These are phyloP conservation scores for Sugiyamaella sp. DNA, from an alignment of 1,139 yeast species.

Conservation along the genomic window DNA sequence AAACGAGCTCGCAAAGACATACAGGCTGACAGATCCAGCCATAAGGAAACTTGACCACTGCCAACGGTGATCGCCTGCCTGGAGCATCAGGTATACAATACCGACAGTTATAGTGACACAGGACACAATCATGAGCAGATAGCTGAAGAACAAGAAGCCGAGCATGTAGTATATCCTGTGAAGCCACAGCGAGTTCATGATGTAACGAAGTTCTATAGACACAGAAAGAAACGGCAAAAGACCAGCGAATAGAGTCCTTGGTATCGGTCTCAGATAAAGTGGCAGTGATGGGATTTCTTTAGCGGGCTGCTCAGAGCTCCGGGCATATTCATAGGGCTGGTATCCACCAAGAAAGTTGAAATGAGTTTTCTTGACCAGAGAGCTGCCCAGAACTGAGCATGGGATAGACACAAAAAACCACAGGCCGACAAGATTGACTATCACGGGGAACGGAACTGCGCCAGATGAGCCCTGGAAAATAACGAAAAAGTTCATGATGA, in stretches of 20 bases:
- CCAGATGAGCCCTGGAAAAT: constrained; percentile 82
- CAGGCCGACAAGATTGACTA: constrained; percentile 73
- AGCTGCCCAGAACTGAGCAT: constrained; percentile 77
- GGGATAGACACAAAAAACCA: constrained; percentile 91
- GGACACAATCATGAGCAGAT: constrained; percentile 76
- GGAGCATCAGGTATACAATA: constrained; percentile 81
- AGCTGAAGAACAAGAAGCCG: constrained; percentile 90
- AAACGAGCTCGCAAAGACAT: constrained; percentile 81
- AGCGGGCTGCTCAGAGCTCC: constrained; percentile 48
- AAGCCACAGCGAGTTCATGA: constrained; percentile 88
- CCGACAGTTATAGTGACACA: constrained; percentile 79
- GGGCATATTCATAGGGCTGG: constrained; percentile 1
- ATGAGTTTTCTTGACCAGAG: constrained; percentile 70
- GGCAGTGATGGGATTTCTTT: constrained; percentile 94
- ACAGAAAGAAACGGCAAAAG: constrained; percentile 93
- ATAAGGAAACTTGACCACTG: constrained; percentile 91
- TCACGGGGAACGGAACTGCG: constrained; percentile 89
- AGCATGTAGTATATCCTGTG: constrained; percentile 94
- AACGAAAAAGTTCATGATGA: constrained; percentile 79
- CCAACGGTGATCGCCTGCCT: constrained; percentile 94
- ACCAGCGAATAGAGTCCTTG: constrained; percentile 77
- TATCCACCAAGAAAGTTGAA: not conserved
- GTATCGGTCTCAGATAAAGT: constrained; percentile 70
- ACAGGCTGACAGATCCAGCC: constrained; percentile 87
- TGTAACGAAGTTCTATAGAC: constrained; percentile 90